A percentile compares a stretch with the other conserved stretches of the same genome.
These are phyloP conservation scores for Magnaporthiopsis incrustans DNA, from an alignment of 2,329 filamentous ascomycete species.

Conservation along the genomic window DNA sequence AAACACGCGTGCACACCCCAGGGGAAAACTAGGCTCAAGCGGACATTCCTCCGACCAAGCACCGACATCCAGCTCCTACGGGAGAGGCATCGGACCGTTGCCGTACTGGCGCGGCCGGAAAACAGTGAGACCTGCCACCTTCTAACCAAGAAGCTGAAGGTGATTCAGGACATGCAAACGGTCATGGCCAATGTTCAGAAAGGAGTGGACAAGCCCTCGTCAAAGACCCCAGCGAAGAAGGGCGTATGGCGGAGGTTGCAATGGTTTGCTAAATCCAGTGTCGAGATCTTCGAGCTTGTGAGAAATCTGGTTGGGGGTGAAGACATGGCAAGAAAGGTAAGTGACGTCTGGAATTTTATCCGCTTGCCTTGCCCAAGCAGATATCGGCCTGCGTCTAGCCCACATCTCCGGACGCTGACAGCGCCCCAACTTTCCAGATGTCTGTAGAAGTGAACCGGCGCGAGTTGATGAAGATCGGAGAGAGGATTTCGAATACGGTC, in stretches of 20 bases:
- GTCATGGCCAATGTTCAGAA: constrained; percentile 65
- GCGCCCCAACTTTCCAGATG: constrained; percentile 28
- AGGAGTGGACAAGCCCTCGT: constrained; percentile 54
- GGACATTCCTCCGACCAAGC: constrained; percentile 74
- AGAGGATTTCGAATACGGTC: constrained; percentile 63
- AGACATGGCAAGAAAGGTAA: constrained; percentile 45
- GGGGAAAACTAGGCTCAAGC: constrained; percentile 65
- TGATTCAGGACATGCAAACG: constrained; percentile 63
- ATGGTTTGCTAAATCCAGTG: constrained; percentile 61
- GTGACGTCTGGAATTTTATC: constrained; percentile 4
- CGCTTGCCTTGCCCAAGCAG: neutral
- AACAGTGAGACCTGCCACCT: constrained; percentile 55
- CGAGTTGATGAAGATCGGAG: constrained; percentile 57
- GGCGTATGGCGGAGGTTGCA: constrained; percentile 67
- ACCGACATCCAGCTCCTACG: constrained; percentile 59
- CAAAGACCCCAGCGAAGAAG: constrained; percentile 46
- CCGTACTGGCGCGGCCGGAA: constrained; percentile 56
- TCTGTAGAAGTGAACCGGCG: constrained; percentile 49
- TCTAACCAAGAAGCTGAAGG: constrained; percentile 68
- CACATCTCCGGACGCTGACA: constrained; percentile 4
- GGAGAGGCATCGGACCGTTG: constrained; percentile 63
- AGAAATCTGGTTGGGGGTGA: constrained; percentile 47
- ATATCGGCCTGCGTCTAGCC: neutral
- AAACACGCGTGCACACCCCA: constrained; percentile 69
- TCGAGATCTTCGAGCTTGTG: constrained; percentile 61